phyloP scores from a whole-genome alignment of 2,329 filamentous ascomycete genomes.

The Hypoxylon sp. region DNA sequence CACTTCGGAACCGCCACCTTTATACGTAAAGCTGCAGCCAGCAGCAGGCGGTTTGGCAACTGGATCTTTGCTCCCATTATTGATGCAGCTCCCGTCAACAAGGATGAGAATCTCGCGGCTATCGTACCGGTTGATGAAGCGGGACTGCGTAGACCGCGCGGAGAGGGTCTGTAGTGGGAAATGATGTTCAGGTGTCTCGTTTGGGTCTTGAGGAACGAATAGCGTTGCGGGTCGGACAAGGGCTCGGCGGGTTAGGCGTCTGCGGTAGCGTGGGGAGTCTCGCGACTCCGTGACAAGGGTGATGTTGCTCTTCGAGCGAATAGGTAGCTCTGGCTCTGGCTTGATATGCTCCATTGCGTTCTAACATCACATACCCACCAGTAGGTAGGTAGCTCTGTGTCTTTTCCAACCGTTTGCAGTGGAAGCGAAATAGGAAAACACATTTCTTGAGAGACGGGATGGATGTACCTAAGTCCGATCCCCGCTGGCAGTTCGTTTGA shows the following conservation, averaged over 20 bases:
- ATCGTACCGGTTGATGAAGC: constrained; percentile 54
- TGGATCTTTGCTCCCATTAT: constrained; percentile 53
- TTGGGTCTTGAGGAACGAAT: constrained; percentile 47
- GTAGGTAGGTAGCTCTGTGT: too few relatives aligned
- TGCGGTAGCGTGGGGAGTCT: constrained; percentile 31
- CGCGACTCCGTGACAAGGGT: constrained; percentile 33
- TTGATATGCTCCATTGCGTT: background rate
- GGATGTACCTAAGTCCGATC: too few relatives aligned
- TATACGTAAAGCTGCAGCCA: constrained; percentile 53
- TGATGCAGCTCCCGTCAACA: constrained; percentile 58
- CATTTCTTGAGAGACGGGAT: too few relatives aligned
- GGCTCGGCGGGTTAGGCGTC: constrained; percentile 43
- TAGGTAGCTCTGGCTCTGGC: background rate
- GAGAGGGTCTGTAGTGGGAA: constrained; percentile 52
- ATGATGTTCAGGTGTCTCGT: constrained; percentile 51
- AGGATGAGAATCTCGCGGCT: constrained; percentile 57
- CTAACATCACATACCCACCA: too few relatives aligned
- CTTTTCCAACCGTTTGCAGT: background rate
- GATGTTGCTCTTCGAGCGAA: constrained; percentile 16
- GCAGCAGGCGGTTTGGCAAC: constrained; percentile 29
- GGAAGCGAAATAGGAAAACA: background rate
- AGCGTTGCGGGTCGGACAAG: constrained; percentile 47
- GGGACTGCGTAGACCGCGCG: constrained; percentile 47
- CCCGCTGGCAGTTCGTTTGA: too few relatives aligned
- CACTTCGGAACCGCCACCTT: constrained; percentile 32